Conservation (phyloP, 1,139 yeast genomes). For the Pichia sp. region DNA sequence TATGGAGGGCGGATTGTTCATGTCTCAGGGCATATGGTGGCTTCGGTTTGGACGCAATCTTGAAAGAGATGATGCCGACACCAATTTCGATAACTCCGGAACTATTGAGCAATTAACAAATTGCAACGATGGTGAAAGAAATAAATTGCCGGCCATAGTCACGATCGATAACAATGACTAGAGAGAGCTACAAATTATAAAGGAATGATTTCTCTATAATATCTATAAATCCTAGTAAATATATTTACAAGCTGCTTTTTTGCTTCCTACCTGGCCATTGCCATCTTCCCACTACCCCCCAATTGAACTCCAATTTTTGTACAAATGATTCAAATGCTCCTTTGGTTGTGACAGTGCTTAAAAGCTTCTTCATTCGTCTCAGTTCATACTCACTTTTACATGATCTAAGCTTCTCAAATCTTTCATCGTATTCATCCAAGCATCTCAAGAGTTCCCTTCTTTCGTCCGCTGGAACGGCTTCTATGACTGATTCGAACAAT, state of each 20-base stretch:
- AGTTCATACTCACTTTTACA: slow-evolving; percentile 28
- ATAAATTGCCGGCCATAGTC: no score
- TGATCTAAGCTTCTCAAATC: slow-evolving; percentile 12
- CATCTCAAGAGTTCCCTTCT: slow-evolving; percentile 31
- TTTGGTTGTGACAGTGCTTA: slow-evolving; percentile 9
- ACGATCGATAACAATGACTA: no score
- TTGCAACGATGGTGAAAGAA: no score
- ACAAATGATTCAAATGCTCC: slow-evolving; percentile 22
- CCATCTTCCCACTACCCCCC: slow-evolving; percentile 25
- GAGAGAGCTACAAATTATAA: no score
- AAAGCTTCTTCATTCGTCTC: slow-evolving; percentile 14
- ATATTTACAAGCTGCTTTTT: no score
- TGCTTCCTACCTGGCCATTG: slow-evolving; percentile 20
- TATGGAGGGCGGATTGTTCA: slow-evolving; percentile 43
- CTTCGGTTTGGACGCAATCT: slow-evolving; percentile 26
- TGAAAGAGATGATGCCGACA: background rate
- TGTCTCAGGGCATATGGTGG: slow-evolving; percentile 44
- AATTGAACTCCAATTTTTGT: slow-evolving; percentile 18
- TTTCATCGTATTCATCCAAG: slow-evolving; percentile 30
- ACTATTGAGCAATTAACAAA: no score
- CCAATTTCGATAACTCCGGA: background rate
- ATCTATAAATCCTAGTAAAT: background rate
- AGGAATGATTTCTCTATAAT: background rate
- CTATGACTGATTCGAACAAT: slow-evolving; percentile 29
- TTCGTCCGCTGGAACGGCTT: slow-evolving; percentile 26